Evolutionary conservation across 805 yeast species (phyloP).

Genomic region (Candida ovalis): DNA sequence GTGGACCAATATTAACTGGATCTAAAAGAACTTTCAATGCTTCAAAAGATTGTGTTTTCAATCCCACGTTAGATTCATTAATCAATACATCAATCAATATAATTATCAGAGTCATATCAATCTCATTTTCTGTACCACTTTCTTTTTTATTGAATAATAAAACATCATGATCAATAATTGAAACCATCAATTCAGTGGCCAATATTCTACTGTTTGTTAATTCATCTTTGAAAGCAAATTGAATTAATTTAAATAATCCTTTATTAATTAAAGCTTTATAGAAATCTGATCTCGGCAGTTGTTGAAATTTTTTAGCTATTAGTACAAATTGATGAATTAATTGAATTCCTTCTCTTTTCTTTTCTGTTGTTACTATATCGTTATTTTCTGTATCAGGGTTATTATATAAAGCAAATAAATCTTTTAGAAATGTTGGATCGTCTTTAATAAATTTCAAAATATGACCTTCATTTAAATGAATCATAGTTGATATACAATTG

Average conservation of each 20-base stretch:
- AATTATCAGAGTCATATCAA: constrained; percentile 48
- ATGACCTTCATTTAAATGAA: constrained; percentile 64
- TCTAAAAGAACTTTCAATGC: constrained; percentile 74
- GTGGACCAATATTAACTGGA: constrained; percentile 33
- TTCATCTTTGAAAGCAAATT: constrained; percentile 62
- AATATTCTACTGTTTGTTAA: constrained; percentile 50
- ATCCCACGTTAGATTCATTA: constrained; percentile 62
- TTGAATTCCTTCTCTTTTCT: constrained; percentile 66
- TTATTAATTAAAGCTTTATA: constrained; percentile 57
- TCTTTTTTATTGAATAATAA: constrained; percentile 43
- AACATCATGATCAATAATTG: constrained; percentile 82
- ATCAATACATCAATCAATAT: constrained; percentile 54
- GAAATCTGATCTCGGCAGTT: constrained; percentile 59
- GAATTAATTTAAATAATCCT: constrained; percentile 68
- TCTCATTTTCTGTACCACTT: constrained; percentile 6
- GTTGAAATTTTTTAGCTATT: constrained; percentile 65
- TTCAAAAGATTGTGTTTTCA: constrained; percentile 79
- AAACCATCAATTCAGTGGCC: constrained; percentile 76
- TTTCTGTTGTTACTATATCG: constrained; percentile 10
- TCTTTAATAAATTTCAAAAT: constrained; percentile 57
- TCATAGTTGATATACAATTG: constrained; percentile 60
- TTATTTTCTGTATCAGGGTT: constrained; percentile 15
- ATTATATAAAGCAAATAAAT: constrained; percentile 59
- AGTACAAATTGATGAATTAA: constrained; percentile 76
- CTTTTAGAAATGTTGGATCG: constrained; percentile 47